phyloP scores from a whole-genome alignment of 805 yeast genomes.

The Maudiozyma barnettii region DNA sequence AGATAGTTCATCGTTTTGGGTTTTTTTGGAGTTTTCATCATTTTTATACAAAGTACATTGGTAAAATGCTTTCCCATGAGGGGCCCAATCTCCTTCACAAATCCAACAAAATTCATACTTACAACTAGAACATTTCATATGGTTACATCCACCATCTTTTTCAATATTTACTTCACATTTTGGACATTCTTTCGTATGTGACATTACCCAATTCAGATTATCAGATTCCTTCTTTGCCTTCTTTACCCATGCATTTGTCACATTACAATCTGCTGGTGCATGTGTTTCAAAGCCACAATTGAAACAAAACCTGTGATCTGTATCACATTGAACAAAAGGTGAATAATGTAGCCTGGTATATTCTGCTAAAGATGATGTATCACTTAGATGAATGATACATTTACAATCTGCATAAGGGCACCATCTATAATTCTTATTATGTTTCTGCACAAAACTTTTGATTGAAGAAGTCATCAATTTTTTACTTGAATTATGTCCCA shows the following conservation, averaged over 20 bases:
- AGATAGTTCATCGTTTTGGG: constrained; percentile 26
- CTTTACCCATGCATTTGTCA: constrained; percentile 61
- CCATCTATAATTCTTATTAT: constrained; percentile 46
- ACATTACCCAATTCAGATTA: constrained; percentile 76
- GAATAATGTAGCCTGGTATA: constrained; percentile 28
- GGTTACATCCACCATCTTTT: constrained; percentile 95
- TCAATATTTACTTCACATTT: constrained; percentile 73
- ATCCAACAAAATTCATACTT: constrained; percentile 85
- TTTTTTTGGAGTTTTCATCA: constrained; percentile 25
- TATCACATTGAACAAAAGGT: constrained; percentile 62
- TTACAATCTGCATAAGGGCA: constrained; percentile 83
- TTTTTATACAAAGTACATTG: constrained; percentile 56
- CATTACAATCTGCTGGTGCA: constrained; percentile 70
- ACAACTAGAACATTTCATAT: constrained; percentile 83
- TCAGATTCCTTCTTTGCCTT: constrained; percentile 83
- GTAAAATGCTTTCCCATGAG: constrained; percentile 55
- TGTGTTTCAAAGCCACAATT: constrained; percentile 70
- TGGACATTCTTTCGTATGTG: constrained; percentile 82
- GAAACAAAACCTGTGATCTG: constrained; percentile 68
- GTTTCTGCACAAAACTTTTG: constrained; percentile 43
- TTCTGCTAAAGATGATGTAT: constrained; percentile 21
- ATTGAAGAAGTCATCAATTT: constrained; percentile 32
- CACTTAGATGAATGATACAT: constrained; percentile 40
- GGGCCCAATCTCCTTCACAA: constrained; percentile 67
- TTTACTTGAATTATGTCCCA: constrained; percentile 28